phyloP scores from a whole-genome alignment of 345 rosid genomes.

The Iberis pinnata region DNA sequence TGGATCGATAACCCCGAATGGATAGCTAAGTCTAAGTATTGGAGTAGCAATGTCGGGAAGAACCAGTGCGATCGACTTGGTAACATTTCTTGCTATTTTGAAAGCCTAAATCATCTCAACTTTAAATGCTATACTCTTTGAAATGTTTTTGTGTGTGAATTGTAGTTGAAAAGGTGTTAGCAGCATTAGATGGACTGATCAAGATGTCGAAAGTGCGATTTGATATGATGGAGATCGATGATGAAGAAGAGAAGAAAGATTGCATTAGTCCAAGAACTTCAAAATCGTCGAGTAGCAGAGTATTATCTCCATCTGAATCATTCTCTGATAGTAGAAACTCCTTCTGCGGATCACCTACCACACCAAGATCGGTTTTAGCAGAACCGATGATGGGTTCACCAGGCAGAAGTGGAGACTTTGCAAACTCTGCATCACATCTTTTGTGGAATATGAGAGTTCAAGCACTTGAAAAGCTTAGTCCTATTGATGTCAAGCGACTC shows the following conservation, averaged over 20 bases:
- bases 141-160: neutral
- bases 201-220: constrained; percentile 45
- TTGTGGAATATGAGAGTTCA: constrained; percentile 50
- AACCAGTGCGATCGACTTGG: constrained; percentile 47
- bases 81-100: constrained; percentile 1
- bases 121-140: neutral
- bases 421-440: constrained; percentile 34
- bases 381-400: constrained; percentile 29
- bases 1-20: constrained; percentile 48
- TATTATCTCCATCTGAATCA: constrained; percentile 25
- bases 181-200: constrained; percentile 52
- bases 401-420: constrained; percentile 23
- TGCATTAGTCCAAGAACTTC: constrained; percentile 5
- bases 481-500: constrained; percentile 57
- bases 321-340: constrained; percentile 37
- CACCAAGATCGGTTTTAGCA: constrained; percentile 40
- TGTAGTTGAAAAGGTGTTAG: constrained; percentile 51
- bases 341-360: constrained; percentile 35
- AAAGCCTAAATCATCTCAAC: neutral
- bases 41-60: constrained; percentile 34
- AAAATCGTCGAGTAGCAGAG: constrained; percentile 24
- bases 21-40: constrained; percentile 41
- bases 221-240: constrained; percentile 56
- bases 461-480: constrained; percentile 65
- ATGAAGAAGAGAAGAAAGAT: constrained; percentile 34